These are phyloP conservation scores for Xylaria sp. DNA, from an alignment of 2,329 filamentous ascomycete genomes.

Conservation along the genomic window DNA sequence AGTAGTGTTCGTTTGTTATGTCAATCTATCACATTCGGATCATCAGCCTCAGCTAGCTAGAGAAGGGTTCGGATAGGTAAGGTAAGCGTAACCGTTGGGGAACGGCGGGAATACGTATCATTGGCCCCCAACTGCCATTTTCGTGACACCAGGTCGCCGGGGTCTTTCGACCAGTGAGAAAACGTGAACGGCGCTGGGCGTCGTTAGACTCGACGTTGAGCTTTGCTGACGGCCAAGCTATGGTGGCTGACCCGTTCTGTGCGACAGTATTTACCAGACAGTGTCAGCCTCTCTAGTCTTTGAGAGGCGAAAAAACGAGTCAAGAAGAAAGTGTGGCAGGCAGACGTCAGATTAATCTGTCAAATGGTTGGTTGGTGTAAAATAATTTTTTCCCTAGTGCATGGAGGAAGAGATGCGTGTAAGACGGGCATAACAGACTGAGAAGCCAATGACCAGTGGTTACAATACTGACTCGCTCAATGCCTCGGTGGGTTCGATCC, in stretches of 20 bases:
- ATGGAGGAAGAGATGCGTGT: slow-evolving; percentile 23
- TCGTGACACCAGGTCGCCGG: slow-evolving; percentile 21
- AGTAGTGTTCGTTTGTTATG: slow-evolving; percentile 6
- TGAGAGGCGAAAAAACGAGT: neutral
- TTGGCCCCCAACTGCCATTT: slow-evolving; percentile 31
- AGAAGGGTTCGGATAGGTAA: slow-evolving; percentile 11
- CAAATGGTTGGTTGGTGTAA: slow-evolving; percentile 14
- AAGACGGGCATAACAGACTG: slow-evolving; percentile 30
- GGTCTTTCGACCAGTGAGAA: slow-evolving; percentile 28
- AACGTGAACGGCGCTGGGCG: slow-evolving; percentile 6
- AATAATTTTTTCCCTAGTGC: slow-evolving; percentile 4
- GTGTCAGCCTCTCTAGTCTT: slow-evolving; percentile 20
- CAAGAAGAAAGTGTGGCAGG: slow-evolving; percentile 8
- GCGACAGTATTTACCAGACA: slow-evolving; percentile 13
- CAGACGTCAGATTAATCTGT: slow-evolving; percentile 17
- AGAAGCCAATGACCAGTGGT: slow-evolving; percentile 15
- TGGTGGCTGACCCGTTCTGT: slow-evolving; percentile 29
- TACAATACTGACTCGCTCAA: slow-evolving; percentile 20
- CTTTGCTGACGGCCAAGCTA: slow-evolving; percentile 27
- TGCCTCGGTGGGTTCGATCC: slow-evolving; percentile 17
- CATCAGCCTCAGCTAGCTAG: slow-evolving; percentile 30
- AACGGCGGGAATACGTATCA: slow-evolving; percentile 9
- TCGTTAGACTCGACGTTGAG: neutral
- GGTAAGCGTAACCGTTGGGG: slow-evolving; percentile 21
- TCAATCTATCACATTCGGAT: slow-evolving; percentile 16